Evolutionary conservation across 176 grass and related monocot genomes (phyloP), one percentile per base, ranked within the genome.

Genomic region (Luzula sylvatica): DNA sequence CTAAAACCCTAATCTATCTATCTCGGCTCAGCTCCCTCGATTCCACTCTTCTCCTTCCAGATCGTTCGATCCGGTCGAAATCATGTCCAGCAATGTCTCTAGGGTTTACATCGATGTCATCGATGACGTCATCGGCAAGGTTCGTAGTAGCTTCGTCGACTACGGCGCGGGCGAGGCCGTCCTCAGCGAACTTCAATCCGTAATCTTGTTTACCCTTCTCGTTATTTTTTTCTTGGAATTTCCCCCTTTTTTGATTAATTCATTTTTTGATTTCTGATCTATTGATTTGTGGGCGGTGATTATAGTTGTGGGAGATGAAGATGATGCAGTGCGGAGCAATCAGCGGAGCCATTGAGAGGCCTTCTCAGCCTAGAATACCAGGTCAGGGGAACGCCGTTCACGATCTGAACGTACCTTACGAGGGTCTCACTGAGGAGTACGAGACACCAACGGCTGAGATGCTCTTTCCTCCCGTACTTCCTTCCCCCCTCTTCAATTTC

Each of bases 251-350:
- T n/a, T 62, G 7, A 7, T 40, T 28, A 2, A 9, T 68, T 30
- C 3, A 64, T 32, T 8, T 50, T 54, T 26, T 71, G n/a, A 50
- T 49, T 16, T 24, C 8, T 50, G 45, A 65, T 81, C 72, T 72
- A 58, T 68, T 51, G 57, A 12, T 21, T 43, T 51, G 24, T 61
- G 77, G 60, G 72, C 65, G 46, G 55, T n/a, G n/a, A n/a, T n/a
- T n/a, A 63, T 40, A 96, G 92, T 65, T 98, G 25, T 98, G 85
- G 92, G 92, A 98, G 82, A 72, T 86, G 92, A 98, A 89, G 86
- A 98, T 98, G 92, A 38, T 86, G 29, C 92, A 98, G 50, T 85
- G 78, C n/a, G 85, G 92, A 20, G 92, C 81, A 69, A 98, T 98
- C 65, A 61, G 66, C 6, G 68, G 72, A 18, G 73, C 20, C 65